Evolutionary conservation across 1,284 basidiomycete genomes (phyloP).

Genomic region (Macrocystidia cucumis): DNA sequence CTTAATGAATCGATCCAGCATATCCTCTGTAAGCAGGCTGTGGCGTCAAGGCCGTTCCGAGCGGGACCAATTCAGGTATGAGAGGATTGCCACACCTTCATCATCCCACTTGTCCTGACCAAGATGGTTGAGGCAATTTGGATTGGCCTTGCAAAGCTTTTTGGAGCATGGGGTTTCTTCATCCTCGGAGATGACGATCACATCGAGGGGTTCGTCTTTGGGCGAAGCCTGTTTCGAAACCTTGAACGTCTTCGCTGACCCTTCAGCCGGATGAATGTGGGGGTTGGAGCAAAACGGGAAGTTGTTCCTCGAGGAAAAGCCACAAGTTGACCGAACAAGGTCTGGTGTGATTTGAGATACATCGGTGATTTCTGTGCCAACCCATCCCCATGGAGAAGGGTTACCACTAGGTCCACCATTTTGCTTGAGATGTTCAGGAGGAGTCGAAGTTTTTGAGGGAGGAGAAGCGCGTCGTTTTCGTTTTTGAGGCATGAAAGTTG

Average conservation of each 20-base stretch:
- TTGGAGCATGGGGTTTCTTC: conserved; percentile 50
- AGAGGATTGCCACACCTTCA: conserved; percentile 43
- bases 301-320: conserved; percentile 43
- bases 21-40: conserved; percentile 35
- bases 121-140: conserved; percentile 80
- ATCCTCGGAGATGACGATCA: conserved; percentile 65
- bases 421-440: conserved; percentile 57
- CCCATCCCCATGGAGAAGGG: conserved; percentile 69
- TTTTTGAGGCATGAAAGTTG: conserved; percentile 50
- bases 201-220: conserved; percentile 42
- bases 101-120: conserved; percentile 75
- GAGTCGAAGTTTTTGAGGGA: conserved; percentile 39
- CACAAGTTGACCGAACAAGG: conserved; percentile 61
- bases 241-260: conserved; percentile 2
- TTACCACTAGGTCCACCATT: conserved; percentile 36
- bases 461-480: conserved; percentile 50
- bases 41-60: no score
- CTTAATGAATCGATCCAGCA: conserved; percentile 45
- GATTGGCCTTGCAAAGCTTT: conserved; percentile 65
- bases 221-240: background rate
- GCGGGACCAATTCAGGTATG: no score
- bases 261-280: conserved; percentile 2
- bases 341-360: conserved; percentile 52
- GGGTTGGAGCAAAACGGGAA: conserved; percentile 47
- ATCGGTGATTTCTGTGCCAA: conserved; percentile 53